phyloP scores from a whole-genome alignment of 768 basidiomycete species.

The Tylopilus intermedius region DNA sequence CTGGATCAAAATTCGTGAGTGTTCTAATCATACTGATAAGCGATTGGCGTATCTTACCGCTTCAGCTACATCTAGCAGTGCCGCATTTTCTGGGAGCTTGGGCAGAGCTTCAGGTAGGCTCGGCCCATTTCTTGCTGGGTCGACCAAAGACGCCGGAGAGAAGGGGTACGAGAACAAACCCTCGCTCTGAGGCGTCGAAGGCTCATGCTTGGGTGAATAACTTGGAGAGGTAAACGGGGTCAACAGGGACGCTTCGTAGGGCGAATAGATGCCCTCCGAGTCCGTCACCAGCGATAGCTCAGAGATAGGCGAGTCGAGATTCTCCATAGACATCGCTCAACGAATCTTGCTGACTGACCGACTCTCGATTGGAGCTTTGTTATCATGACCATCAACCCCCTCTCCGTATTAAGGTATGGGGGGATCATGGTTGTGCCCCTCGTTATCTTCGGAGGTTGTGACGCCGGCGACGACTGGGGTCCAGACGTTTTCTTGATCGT shows the following conservation, averaged over 20 bases:
- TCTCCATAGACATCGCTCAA: conserved; percentile 3
- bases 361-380: not conserved
- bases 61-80: conserved; percentile 19
- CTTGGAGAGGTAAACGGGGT: conserved; percentile 10
- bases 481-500: not conserved
- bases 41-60: conserved; percentile 11
- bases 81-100: conserved; percentile 20
- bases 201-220: not conserved
- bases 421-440: no score
- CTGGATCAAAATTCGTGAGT: conserved; percentile 8
- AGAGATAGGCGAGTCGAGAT: conserved; percentile 1
- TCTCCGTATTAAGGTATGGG: not conserved
- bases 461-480: not conserved
- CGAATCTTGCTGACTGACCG: not conserved
- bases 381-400: not conserved
- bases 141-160: conserved; percentile 14
- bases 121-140: conserved; percentile 20
- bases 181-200: not conserved
- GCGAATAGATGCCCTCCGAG: conserved; percentile 2
- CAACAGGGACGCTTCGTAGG: conserved; percentile 6
- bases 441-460: no score
- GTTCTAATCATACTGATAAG: not conserved
- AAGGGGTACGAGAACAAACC: conserved; percentile 15
- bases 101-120: conserved; percentile 20
- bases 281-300: not conserved